Evolutionary conservation across 495 filamentous ascomycete species (phyloP).

Genomic region (Neurospora tetrasperma): DNA sequence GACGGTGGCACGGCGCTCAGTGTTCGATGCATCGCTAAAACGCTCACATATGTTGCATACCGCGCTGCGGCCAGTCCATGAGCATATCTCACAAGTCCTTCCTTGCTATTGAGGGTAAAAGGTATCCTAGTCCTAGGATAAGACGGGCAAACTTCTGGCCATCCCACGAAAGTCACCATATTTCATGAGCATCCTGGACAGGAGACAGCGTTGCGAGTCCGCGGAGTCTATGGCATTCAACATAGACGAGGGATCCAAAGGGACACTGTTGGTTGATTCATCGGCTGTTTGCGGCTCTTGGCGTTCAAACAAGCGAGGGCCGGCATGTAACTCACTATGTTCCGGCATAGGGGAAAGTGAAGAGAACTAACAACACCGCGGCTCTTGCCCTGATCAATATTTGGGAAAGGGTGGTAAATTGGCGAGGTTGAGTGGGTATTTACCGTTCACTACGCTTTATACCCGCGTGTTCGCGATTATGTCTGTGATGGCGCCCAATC

Average conservation of each 20-base stretch:
- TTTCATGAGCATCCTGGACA: not conserved
- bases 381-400: not conserved
- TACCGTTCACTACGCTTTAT: not conserved
- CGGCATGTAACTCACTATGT: not conserved
- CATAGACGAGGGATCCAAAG: not conserved
- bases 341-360: not conserved
- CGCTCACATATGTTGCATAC: not conserved
- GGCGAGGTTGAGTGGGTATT: not conserved
- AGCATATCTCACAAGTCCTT: not conserved
- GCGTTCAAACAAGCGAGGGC: not conserved
- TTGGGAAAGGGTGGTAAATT: not conserved
- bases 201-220: not conserved
- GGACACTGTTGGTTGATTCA: not conserved
- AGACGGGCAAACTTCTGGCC: not conserved
- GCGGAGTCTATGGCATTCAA: not conserved
- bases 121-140: not conserved
- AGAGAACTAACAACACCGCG: not conserved
- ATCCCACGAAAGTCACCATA: not conserved
- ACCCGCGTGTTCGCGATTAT: not conserved
- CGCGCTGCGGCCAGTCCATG: not conserved
- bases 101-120: not conserved
- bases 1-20: not conserved
- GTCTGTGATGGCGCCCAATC: not conserved
- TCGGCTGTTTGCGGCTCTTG: not conserved
- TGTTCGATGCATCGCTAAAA: not conserved